Conservation (phyloP, 2,329 filamentous ascomycete genomes). For the Paecilomyces variotii region DNA sequence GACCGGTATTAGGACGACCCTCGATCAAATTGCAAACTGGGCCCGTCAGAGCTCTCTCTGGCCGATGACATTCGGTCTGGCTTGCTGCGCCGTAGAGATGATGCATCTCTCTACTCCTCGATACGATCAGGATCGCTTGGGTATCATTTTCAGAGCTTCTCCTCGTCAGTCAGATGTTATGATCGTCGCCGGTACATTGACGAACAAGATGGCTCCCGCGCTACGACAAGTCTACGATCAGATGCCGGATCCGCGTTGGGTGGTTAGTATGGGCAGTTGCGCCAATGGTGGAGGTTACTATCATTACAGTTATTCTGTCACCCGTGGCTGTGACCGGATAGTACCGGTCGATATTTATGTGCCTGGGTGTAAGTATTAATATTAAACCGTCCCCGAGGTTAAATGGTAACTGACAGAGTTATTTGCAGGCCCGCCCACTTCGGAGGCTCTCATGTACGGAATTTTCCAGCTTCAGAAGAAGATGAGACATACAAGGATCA, state of each 20-base stretch:
- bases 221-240: constrained; percentile 86
- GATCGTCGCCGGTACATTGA: constrained; percentile 84
- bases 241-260: constrained; percentile 91
- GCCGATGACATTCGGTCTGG: constrained; percentile 88
- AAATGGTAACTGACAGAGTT: constrained; percentile 6
- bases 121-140: constrained; percentile 81
- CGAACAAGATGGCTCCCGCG: constrained; percentile 90
- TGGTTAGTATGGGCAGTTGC: constrained; percentile 77
- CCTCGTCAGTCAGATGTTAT: constrained; percentile 82
- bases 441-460: constrained; percentile 51
- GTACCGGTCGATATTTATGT: constrained; percentile 81
- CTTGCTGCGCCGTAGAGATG: constrained; percentile 88
- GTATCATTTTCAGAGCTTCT: constrained; percentile 82
- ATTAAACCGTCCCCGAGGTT: constrained; percentile 13
- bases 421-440: constrained; percentile 42
- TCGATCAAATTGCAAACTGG: constrained; percentile 78
- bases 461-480: constrained; percentile 77
- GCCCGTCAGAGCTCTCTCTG: constrained; percentile 78
- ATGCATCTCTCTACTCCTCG: constrained; percentile 87
- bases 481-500: constrained; percentile 55
- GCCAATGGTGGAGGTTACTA: constrained; percentile 84
- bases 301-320: constrained; percentile 76
- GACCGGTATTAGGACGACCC: constrained; percentile 26
- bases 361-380: constrained; percentile 59
- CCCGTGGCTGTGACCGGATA: constrained; percentile 68